phyloP scores from a whole-genome alignment of 73 alveolate species.

The Strombidium stylifer region DNA sequence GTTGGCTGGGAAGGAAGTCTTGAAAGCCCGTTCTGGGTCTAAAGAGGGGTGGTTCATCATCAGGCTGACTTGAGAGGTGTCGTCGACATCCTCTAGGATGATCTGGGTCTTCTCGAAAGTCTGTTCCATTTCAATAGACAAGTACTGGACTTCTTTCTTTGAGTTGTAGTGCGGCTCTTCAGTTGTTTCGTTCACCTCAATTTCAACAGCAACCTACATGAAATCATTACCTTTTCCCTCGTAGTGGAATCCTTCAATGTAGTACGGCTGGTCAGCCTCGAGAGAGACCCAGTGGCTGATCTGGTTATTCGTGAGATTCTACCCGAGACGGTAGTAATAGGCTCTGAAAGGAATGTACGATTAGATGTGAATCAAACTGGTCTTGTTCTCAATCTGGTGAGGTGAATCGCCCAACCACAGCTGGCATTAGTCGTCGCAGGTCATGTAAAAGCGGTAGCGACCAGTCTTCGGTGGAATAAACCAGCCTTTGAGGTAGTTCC shows the following conservation, averaged over 20 bases:
- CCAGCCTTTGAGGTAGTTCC: background rate
- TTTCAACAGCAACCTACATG: constrained; percentile 10
- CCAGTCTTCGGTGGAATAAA: constrained; percentile 25
- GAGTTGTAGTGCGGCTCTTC: constrained; percentile 4
- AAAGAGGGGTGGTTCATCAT: too few relatives aligned
- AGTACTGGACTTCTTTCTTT: constrained; percentile 15
- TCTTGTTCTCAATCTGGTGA: too few relatives aligned
- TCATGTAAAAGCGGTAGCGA: constrained; percentile 10
- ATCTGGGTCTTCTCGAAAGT: background rate
- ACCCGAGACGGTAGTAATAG: too few relatives aligned
- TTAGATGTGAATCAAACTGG: too few relatives aligned
- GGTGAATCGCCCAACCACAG: background rate
- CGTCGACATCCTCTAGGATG: background rate
- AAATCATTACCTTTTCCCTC: constrained; percentile 3
- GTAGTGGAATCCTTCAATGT: constrained; percentile 3
- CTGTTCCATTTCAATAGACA: background rate
- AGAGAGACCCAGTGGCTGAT: constrained; percentile 1
- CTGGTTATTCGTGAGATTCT: too few relatives aligned
- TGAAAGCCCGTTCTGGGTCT: too few relatives aligned
- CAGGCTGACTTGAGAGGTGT: too few relatives aligned
- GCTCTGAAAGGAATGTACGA: too few relatives aligned
- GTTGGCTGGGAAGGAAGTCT: too few relatives aligned
- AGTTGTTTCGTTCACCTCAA: background rate
- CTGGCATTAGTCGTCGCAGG: constrained; percentile 17
- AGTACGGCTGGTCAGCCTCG: background rate